Base-by-base conservation (phyloP, 2,329 filamentous ascomycete genomes). In the Ophiostoma australiae region DNA sequence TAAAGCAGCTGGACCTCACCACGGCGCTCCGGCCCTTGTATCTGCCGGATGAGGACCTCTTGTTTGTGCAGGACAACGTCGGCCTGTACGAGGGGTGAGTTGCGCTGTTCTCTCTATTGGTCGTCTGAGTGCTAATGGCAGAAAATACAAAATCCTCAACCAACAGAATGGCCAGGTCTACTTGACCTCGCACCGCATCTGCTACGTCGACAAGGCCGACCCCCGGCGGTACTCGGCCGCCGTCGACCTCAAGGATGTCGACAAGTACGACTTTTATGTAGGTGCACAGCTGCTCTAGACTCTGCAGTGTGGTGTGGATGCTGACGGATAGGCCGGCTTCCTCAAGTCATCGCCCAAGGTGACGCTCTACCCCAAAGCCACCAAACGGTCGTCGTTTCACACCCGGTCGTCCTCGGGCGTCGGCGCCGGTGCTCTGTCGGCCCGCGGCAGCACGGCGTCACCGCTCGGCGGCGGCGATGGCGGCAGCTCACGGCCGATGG, bases 1-100 rank as follows among this genome's bases (percentile, higher is more conserved):
- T 97, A 85, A 94, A 96, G 86, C 89, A 91, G 77, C 87, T 98
- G 80, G 94, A 99, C 82, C 88, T 99, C 78, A 99, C 95, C 72
- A 97, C 94, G 83, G 95, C 95, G 79, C 87, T 97, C 79, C 91
- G 95, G 85, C 95, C 95, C 77, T 91, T 90, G 73, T 91, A 97
- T 79, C 87, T 97, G 75, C 91, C 93, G 78, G 95, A 97, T 84
- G 95, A 99, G 86, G 91, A 92, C 76, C 85, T 98, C 70, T 86
- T 99, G 72, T 98, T 97, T 82, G 94, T 99, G 72, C 94, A 98
- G 83, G 94, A 98, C 85, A 94, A 93, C 80, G 94, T 99, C 77
- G 95, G 95, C 76, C 85, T 99, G 73, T 99, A 99, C 83, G 93
- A 98, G 85, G 95, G 95, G 93, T 97, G 85, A 82, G 89, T 83